Conservation (phyloP, 768 basidiomycete species). For the Amanita jacksonii region DNA sequence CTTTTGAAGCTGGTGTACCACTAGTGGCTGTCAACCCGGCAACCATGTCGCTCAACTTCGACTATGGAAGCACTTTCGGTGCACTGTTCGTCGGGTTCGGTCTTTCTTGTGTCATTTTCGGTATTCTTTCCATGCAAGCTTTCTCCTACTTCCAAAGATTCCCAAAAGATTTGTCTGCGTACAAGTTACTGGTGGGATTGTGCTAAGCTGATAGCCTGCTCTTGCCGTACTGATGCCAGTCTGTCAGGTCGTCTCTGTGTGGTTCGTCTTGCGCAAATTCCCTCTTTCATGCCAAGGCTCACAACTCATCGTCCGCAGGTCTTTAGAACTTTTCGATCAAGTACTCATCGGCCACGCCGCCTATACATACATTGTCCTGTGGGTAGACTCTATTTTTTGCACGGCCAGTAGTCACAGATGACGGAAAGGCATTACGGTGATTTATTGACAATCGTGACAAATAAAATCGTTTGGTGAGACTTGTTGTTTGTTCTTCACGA, state of each 20-base stretch:
- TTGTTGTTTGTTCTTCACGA: neutral
- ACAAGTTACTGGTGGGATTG: conserved; percentile 25
- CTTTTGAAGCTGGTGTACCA: too few species aligned
- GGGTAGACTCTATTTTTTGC: conserved; percentile 14
- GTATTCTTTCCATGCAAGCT: conserved; percentile 28
- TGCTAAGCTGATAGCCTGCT: neutral
- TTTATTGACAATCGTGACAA: conserved; percentile 17
- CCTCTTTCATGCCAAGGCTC: neutral
- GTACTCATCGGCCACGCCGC: conserved; percentile 40
- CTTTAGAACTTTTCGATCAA: conserved; percentile 39
- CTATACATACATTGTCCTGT: conserved; percentile 50
- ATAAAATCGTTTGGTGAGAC: conserved; percentile 27
- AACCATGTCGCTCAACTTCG: neutral
- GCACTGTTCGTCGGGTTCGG: conserved; percentile 30
- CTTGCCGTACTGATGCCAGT: neutral
- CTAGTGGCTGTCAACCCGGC: too few species aligned
- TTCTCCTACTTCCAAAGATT: conserved; percentile 30
- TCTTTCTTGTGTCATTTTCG: conserved; percentile 30
- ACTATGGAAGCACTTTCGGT: conserved; percentile 24
- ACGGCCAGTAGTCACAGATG: conserved; percentile 6
- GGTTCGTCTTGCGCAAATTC: conserved; percentile 13
- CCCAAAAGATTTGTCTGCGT: conserved; percentile 24
- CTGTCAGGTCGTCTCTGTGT: conserved; percentile 20
- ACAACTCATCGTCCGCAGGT: conserved; percentile 19
- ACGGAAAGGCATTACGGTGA: conserved; percentile 27